These are phyloP conservation scores for Batkoa obscura DNA, from an alignment of 371 early-diverging fungal genomes.

Conservation along the genomic window DNA sequence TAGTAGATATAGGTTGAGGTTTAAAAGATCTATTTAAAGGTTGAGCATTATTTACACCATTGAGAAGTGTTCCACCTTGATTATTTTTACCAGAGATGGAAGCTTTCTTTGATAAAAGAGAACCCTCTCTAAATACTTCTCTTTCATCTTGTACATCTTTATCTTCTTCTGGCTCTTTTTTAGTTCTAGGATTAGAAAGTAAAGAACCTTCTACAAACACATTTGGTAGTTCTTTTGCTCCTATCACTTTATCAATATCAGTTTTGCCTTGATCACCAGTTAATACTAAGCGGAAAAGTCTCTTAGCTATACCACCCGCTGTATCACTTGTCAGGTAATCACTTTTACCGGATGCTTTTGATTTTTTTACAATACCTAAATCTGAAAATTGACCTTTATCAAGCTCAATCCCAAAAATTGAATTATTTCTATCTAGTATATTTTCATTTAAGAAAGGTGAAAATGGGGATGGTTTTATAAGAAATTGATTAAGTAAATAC, in stretches of 20 bases:
- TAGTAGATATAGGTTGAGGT: not conserved
- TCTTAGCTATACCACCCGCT: conserved; percentile 1
- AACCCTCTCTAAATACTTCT: not conserved
- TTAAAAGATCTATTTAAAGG: not conserved
- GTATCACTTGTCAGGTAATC: not conserved
- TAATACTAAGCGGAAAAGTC: conserved; percentile 1
- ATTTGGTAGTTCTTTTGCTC: conserved; percentile 2
- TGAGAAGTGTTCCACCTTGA: not conserved
- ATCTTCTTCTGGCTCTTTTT: not conserved
- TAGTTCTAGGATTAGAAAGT: not conserved
- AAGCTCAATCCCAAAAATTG: not conserved
- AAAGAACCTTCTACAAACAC: conserved; percentile 6
- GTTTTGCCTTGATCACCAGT: conserved; percentile 5
- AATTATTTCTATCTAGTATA: no score
- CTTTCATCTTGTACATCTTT: not conserved
- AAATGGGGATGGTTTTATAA: not conserved
- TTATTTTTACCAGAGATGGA: not conserved
- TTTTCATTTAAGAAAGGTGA: not conserved
- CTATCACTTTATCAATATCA: conserved; percentile 4
- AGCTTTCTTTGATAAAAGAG: not conserved
- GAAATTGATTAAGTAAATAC: not conserved
- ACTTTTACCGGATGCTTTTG: not conserved
- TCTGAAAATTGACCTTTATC: conserved; percentile 2
- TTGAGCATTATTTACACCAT: not conserved
- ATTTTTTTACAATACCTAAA: not conserved